These are phyloP conservation scores for Urtica urens DNA, from an alignment of 306 rosid genomes.

Conservation along the genomic window DNA sequence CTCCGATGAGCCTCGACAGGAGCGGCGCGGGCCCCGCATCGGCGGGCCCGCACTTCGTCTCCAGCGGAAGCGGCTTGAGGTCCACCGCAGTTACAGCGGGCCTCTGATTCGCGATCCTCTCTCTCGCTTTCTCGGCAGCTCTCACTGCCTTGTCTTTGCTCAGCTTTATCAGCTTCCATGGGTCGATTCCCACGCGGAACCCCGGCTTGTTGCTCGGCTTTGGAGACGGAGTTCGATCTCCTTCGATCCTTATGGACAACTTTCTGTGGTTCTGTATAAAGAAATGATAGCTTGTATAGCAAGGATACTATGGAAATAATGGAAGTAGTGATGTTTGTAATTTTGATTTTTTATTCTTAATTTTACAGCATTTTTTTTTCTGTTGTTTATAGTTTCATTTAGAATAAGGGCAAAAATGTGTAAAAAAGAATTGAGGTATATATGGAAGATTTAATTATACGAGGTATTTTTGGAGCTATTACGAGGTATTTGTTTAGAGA, in stretches of 20 bases:
- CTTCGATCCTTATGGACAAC: constrained; percentile 66
- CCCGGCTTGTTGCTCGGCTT: constrained; percentile 39
- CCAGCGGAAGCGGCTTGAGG: constrained; percentile 66
- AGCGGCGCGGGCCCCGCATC: constrained; percentile 33
- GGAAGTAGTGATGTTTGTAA: too few species aligned
- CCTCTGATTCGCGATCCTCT: constrained; percentile 47
- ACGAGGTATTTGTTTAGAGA: too few species aligned
- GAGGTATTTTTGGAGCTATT: too few species aligned
- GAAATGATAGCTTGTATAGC: constrained; percentile 24
- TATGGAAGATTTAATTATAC: too few species aligned
- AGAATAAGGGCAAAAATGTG: too few species aligned
- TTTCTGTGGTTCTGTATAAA: constrained; percentile 41
- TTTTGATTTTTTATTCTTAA: too few species aligned
- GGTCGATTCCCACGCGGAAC: constrained; percentile 65
- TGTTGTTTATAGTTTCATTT: too few species aligned
- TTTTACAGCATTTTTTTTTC: too few species aligned
- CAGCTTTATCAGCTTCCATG: constrained; percentile 72
- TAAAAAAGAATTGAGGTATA: too few species aligned
- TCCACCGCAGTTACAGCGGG: constrained; percentile 31
- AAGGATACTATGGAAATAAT: too few species aligned
- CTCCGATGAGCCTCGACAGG: constrained; percentile 23
- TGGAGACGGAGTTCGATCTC: constrained; percentile 44
- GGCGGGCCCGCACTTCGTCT: constrained; percentile 49
- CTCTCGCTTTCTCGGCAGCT: constrained; percentile 83
- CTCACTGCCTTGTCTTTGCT: constrained; percentile 68